A percentile compares a stretch with the other conserved stretches of the same genome.
phyloP scores from a whole-genome alignment of 169 alveolate genomes.

The Cyclospora cayetanensis region DNA sequence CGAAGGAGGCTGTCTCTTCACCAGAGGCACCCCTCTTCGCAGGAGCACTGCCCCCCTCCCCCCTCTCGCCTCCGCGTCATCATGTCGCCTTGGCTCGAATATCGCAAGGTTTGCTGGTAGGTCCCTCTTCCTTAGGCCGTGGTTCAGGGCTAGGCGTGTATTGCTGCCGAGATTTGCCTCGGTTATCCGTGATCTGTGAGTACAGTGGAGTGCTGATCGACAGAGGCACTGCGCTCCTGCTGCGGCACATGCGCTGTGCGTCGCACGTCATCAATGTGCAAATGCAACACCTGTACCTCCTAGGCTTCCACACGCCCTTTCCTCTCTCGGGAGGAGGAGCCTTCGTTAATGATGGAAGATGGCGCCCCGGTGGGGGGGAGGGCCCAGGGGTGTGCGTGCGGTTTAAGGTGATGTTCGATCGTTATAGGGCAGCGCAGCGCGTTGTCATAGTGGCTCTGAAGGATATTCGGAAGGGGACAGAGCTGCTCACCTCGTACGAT shows the following conservation, averaged over 20 bases:
- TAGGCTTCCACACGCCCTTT: slow-evolving; percentile 66
- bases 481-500: slow-evolving; percentile 68
- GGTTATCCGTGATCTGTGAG: slow-evolving; percentile 42
- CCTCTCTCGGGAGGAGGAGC: slow-evolving; percentile 69
- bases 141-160: slow-evolving; percentile 70
- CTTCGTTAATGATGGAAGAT: slow-evolving; percentile 73
- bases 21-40: too few species aligned
- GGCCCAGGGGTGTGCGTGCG: slow-evolving; percentile 73
- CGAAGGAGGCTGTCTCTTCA: too few species aligned
- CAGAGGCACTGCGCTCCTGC: slow-evolving; percentile 63
- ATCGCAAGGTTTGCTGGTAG: slow-evolving; percentile 56
- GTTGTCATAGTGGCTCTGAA: slow-evolving; percentile 60
- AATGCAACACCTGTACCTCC: slow-evolving; percentile 69
- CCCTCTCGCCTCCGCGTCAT: not conserved
- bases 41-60: not conserved
- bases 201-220: slow-evolving; percentile 66
- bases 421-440: slow-evolving; percentile 61
- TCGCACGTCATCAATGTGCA: slow-evolving; percentile 70
- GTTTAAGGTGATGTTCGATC: slow-evolving; percentile 57
- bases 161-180: slow-evolving; percentile 22
- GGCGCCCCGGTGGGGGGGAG: slow-evolving; percentile 63
- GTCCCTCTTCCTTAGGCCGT: slow-evolving; percentile 64
- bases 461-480: slow-evolving; percentile 55
- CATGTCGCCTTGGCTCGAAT: not conserved
- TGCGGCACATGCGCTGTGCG: slow-evolving; percentile 64